Conservation (phyloP, 345 rosid genomes). For the Ailanthus altissimus region DNA sequence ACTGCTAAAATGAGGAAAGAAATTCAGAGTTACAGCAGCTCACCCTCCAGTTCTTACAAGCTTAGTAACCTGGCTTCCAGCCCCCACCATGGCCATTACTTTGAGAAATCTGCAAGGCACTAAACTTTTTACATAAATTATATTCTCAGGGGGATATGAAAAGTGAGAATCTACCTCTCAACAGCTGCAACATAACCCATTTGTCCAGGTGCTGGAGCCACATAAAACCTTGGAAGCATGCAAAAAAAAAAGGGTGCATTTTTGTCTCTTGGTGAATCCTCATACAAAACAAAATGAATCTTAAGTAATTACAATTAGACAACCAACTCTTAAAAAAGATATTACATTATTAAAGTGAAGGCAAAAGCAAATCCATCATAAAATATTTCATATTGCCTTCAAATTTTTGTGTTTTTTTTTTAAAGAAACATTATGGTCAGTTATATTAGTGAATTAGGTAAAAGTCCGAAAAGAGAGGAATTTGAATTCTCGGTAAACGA, state of each 20-base stretch:
- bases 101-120: conserved; percentile 69
- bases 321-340: too few species aligned
- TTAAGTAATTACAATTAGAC: too few species aligned
- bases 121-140: conserved; percentile 18
- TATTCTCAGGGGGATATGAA: conserved; percentile 17
- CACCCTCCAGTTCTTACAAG: conserved; percentile 86
- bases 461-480: too few species aligned
- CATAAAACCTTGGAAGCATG: conserved; percentile 65
- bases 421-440: too few species aligned
- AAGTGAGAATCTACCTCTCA: conserved; percentile 54
- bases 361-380: too few species aligned
- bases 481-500: too few species aligned
- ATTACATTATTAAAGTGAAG: too few species aligned
- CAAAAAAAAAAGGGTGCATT: neutral
- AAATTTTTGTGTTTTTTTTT: too few species aligned
- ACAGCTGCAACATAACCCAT: conserved; percentile 80
- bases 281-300: too few species aligned
- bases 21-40: conserved; percentile 33
- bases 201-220: conserved; percentile 79
- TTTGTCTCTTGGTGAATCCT: too few species aligned
- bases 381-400: too few species aligned
- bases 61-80: conserved; percentile 96
- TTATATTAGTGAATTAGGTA: too few species aligned
- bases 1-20: neutral
- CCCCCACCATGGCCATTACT: conserved; percentile 98